Evolutionary conservation across 2,329 filamentous ascomycete species (phyloP).

Genomic region (Hypoxylon sp.): DNA sequence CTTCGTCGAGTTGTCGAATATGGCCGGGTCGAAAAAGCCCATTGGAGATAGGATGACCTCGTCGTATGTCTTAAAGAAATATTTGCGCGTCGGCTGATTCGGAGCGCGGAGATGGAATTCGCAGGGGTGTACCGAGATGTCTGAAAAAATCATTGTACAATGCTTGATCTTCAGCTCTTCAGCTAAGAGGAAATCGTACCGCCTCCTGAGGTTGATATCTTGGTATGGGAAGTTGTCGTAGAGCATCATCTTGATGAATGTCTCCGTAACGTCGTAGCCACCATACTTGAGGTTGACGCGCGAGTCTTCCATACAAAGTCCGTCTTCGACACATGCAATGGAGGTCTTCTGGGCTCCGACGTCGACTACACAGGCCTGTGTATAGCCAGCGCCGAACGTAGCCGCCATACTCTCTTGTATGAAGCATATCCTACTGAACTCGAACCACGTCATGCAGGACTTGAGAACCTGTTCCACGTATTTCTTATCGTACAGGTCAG

Average conservation of each 20-base stretch:
- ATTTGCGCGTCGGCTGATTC: slow-evolving; percentile 91
- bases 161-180: slow-evolving; percentile 96
- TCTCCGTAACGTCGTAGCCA: slow-evolving; percentile 91
- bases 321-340: slow-evolving; percentile 96
- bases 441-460: slow-evolving; percentile 89
- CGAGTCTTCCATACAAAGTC: slow-evolving; percentile 94
- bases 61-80: slow-evolving; percentile 96
- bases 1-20: slow-evolving; percentile 89
- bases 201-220: slow-evolving; percentile 90
- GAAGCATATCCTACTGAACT: slow-evolving; percentile 90
- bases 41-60: slow-evolving; percentile 95
- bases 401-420: slow-evolving; percentile 97
- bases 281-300: slow-evolving; percentile 96
- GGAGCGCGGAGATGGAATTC: slow-evolving; percentile 92
- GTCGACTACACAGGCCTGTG: slow-evolving; percentile 94
- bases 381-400: slow-evolving; percentile 95
- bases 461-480: slow-evolving; percentile 90
- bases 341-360: slow-evolving; percentile 98
- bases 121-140: slow-evolving; percentile 88
- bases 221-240: slow-evolving; percentile 96
- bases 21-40: slow-evolving; percentile 90
- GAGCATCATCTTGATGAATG: slow-evolving; percentile 98
- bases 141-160: slow-evolving; percentile 90
- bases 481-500: slow-evolving; percentile 94
- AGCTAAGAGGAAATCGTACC: slow-evolving; percentile 93